Conservation (phyloP, 768 basidiomycete species). For the Termitomyces sp. region DNA sequence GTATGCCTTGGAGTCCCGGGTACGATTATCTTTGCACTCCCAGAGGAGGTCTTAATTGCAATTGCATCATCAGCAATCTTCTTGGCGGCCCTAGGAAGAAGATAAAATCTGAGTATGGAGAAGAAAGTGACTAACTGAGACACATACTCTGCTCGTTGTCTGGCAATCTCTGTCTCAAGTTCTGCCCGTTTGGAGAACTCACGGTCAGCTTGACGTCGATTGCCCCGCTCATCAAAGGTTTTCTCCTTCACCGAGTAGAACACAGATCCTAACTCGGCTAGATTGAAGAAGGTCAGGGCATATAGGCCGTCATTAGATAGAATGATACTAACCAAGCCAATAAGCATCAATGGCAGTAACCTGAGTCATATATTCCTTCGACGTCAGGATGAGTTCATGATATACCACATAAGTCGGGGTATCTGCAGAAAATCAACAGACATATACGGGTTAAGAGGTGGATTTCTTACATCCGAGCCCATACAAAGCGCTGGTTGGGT, state of each 20-base stretch:
- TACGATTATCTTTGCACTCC: constrained; percentile 64
- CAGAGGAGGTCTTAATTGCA: constrained; percentile 46
- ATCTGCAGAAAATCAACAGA: constrained; percentile 40
- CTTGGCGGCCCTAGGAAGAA: constrained; percentile 46
- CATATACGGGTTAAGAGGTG: background rate
- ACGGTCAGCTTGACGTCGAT: constrained; percentile 70
- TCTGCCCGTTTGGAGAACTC: constrained; percentile 93
- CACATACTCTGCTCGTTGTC: constrained; percentile 70
- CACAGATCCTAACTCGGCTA: constrained; percentile 91
- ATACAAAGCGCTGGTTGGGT: constrained; percentile 95
- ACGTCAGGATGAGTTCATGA: constrained; percentile 92
- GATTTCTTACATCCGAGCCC: constrained; percentile 82
- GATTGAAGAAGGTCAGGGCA: background rate
- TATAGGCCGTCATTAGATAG: background rate
- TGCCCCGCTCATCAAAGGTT: constrained; percentile 89
- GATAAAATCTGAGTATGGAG: background rate
- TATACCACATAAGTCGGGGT: constrained; percentile 97
- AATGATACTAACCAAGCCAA: constrained; percentile 74
- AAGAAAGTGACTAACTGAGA: constrained; percentile 6
- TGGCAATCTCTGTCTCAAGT: constrained; percentile 87
- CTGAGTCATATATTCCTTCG: constrained; percentile 98
- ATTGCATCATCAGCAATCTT: constrained; percentile 58
- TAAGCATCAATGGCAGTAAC: constrained; percentile 98
- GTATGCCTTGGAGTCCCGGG: constrained; percentile 77
- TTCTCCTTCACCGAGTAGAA: constrained; percentile 99